Base-by-base conservation (phyloP, 805 yeast species). In the Suhomyces prunicola region DNA sequence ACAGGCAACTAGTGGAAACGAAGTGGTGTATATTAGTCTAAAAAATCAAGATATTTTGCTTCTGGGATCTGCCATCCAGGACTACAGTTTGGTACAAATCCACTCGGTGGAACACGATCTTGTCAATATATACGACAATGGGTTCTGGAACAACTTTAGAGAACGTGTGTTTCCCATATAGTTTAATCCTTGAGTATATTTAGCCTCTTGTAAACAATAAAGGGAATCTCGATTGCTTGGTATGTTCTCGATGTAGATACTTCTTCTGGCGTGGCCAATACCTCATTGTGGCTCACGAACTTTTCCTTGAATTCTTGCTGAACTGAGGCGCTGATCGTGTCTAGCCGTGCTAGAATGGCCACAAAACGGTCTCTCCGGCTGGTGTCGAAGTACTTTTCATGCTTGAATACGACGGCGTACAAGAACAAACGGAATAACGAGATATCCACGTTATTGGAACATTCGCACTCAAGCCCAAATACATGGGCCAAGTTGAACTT, bases 61-160 rank as follows among this genome's bases (percentile, higher is more conserved):
- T 24, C 31, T n/a, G 17, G 35, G 36, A 15, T 1, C 17, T 22
- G 61, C 63, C 17, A 29, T 46, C 6, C 44, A 31, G 4, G 27
- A 35, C 12, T 56, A 53, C 40, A 44, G 53, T 13, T 52, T 71
- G 44, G 44, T 15, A n/a, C 53, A 57, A 24, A 59, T 72, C 6
- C 45, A 44, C 15, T 64, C 68, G 44, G 64, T 70, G 29, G 69
- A 62, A 40, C 44, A 52, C 4, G 75, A 69, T 56, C 35, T 80
- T 56, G 61, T 56, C 36, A 82, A 82, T 56, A 63, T 78, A 7
- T 82, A 82, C 59, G 86, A 82, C 54, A 58, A 55, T 7, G 86
- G 86, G 2, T 80, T 82, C 56, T 57, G 66, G 62, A 50, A 53
- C 1, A 82, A 82, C 56, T 49, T 78, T 9, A 62, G 53, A 36